These are phyloP conservation scores for Rhodotorula mucilaginosa DNA, from an alignment of 1,284 basidiomycete genomes.

Conservation along the genomic window DNA sequence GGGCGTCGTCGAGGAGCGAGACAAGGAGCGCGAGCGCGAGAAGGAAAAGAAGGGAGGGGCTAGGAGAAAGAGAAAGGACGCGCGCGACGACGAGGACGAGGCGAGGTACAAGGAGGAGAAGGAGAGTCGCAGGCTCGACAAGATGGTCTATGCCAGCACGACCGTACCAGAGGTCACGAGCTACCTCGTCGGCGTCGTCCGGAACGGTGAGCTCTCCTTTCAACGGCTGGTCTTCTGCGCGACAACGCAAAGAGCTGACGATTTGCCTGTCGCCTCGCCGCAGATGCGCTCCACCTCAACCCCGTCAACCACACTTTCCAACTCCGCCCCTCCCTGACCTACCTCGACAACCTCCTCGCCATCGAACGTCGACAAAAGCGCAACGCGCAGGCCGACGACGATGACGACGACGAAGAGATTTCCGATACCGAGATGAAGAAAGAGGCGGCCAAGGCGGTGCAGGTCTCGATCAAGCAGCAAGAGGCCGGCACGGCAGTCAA, in stretches of 20 bases:
- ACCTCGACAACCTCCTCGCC: conserved; percentile 44
- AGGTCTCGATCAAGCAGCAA: conserved; percentile 39
- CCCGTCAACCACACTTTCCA: conserved; percentile 46
- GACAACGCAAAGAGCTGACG: not conserved
- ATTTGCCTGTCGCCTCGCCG: not conserved
- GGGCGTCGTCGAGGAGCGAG: conserved; percentile 39
- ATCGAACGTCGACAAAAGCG: conserved; percentile 41
- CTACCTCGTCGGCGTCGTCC: conserved; percentile 45
- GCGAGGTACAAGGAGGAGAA: conserved; percentile 29
- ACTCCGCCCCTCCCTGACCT: conserved; percentile 44
- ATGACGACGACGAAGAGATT: conserved; percentile 41
- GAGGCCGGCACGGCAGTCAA: conserved; percentile 13
- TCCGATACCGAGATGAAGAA: conserved; percentile 43
- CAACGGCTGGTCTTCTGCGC: not conserved
- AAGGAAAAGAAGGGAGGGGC: conserved; percentile 18
- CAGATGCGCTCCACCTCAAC: conserved; percentile 45
- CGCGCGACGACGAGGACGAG: conserved; percentile 32
- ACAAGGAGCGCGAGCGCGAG: conserved; percentile 27
- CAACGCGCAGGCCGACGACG: conserved; percentile 33
- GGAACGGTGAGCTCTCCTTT: conserved; percentile 34
- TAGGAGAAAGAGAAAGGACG: conserved; percentile 19
- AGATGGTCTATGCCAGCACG: conserved; percentile 41
- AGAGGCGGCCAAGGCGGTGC: conserved; percentile 43
- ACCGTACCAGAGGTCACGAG: conserved; percentile 46
- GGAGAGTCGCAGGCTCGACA: conserved; percentile 38